Base-by-base conservation (phyloP, 129 eudicot genomes). In the Lonicera japonica region DNA sequence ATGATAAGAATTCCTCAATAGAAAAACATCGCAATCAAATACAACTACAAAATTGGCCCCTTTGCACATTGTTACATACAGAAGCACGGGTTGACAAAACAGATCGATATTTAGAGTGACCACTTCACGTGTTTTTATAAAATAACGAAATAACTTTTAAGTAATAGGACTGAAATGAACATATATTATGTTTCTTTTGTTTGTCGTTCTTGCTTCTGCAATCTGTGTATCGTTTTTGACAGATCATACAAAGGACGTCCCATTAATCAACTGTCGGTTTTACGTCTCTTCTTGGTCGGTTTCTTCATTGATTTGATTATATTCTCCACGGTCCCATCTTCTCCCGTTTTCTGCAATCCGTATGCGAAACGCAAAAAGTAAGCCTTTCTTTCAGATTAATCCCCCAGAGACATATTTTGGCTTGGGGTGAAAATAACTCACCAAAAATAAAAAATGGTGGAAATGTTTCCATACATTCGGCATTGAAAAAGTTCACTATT, bases 241-340 rank as follows among this genome's bases (percentile, higher is more conserved):
- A 63, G 23, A 52, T 25, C 25, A 17, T 45, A 8, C 58, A 9
- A 54, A 0, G 14, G 4, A 5, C 21, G 18, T 39, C 14, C 19
- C 47, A 25, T 56, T 29, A 68, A 50, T 86, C 73, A 79, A 17
- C 36, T 54, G 14, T 65, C 74, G 50, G 57, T 77, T 75, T 80
- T 75, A 22, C 79, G 74, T 48, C 69, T 83, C 79, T 77, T 88
- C 80, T 84, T 78, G 24, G 80, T 75, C 18, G 64, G 71, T 11
- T 68, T 66, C 63, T 70, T 73, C 3, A 36, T 29, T 0, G 78
- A 72, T 47, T 43, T 55, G 53, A 72, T 73, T 60, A 70, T 56
- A 36, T 62, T 74, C 23, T 61, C 67, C 8, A 57, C 38, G 11
- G 10, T 23, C 36, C 43, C 47, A 45, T 70, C 69, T 11, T 64